Evolutionary conservation across 2,329 filamentous ascomycete species (phyloP), one percentile per base, ranked within the genome.

Genomic region (Trichoderma hamatum): DNA sequence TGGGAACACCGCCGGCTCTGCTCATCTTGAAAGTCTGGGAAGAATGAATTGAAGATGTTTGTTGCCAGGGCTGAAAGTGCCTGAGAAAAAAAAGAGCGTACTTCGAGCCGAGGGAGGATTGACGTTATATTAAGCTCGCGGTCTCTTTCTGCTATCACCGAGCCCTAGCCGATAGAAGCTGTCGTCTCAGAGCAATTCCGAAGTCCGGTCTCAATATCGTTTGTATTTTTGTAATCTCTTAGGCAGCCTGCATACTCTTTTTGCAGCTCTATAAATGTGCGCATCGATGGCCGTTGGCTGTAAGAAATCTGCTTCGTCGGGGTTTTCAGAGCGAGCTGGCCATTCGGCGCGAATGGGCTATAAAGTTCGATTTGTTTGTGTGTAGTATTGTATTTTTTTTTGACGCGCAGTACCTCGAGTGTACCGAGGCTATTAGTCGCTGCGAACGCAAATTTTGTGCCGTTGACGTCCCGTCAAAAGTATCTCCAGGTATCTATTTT

Each of bases 1-100:
- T 88, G 46, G 92, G 90, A 69, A 90, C 79, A 26, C 79, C 80
- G 19, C 55, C 55, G 19, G 73, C 70, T 43, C 78, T 81, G 81
- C 82, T 83, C 84, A 84, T 84, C 16, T 43, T 59, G 3, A 19
- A n/a, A 13, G 4, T 14, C 5, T 11, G 32, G 9, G 36, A 24
- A 30, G 24, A 43, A 24, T 32, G 26, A 16, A 13, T 3, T 5
- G 4, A 30, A 30, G 9, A 5, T 16, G 2, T 32, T 34, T 21
- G 16, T 21, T 34, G 78, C 80, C 82, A 74, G 72, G 49, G 49
- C 49, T 19, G 11, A 28, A 26, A 56, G 13, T 11, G 34, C 19
- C n/a, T 62, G 14, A 11, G 36, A 16, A 43, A 19, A 19, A 1
- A 14, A 26, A 24, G 19, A n/a, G 9, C 5, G 6, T n/a, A 19